These are phyloP conservation scores for Circinella umbellata DNA, from an alignment of 371 early-diverging fungal genomes.

Conservation along the genomic window DNA sequence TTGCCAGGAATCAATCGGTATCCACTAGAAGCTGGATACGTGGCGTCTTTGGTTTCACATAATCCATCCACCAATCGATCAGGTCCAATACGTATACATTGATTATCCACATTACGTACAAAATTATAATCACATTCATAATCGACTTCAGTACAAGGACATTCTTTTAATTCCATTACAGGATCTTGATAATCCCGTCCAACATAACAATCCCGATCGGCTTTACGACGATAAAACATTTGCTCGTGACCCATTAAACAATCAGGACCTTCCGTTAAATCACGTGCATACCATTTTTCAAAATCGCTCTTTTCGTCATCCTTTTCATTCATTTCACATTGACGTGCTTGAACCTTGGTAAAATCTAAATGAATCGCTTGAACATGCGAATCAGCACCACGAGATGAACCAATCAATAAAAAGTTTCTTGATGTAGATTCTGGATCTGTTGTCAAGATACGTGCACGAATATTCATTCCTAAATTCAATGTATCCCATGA, in stretches of 20 bases:
- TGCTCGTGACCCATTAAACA: conserved; percentile 90
- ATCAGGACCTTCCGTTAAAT: conserved; percentile 63
- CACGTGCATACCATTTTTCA: conserved; percentile 78
- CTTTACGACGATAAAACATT: conserved; percentile 77
- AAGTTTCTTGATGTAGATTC: conserved; percentile 68
- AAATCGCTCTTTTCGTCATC: conserved; percentile 70
- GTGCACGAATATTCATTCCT: conserved; percentile 57
- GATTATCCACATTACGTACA: conserved; percentile 54
- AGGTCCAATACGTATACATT: conserved; percentile 62
- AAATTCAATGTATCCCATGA: conserved; percentile 63
- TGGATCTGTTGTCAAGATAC: conserved; percentile 67
- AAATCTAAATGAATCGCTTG: conserved; percentile 77
- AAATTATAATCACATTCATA: conserved; percentile 94
- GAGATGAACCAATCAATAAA: conserved; percentile 50
- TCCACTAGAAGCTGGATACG: conserved; percentile 83
- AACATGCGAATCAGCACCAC: conserved; percentile 39
- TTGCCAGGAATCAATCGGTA: conserved; percentile 89
- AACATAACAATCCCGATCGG: conserved; percentile 80
- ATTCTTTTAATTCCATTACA: conserved; percentile 57
- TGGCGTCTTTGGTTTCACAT: conserved; percentile 65
- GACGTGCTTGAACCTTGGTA: conserved; percentile 56
- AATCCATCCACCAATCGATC: conserved; percentile 55
- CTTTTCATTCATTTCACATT: conserved; percentile 65
- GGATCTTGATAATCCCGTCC: conserved; percentile 69
- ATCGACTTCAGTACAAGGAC: conserved; percentile 83